Evolutionary conservation across 2,329 filamentous ascomycete species (phyloP).

Genomic region (Annulohypoxylon truncatum): DNA sequence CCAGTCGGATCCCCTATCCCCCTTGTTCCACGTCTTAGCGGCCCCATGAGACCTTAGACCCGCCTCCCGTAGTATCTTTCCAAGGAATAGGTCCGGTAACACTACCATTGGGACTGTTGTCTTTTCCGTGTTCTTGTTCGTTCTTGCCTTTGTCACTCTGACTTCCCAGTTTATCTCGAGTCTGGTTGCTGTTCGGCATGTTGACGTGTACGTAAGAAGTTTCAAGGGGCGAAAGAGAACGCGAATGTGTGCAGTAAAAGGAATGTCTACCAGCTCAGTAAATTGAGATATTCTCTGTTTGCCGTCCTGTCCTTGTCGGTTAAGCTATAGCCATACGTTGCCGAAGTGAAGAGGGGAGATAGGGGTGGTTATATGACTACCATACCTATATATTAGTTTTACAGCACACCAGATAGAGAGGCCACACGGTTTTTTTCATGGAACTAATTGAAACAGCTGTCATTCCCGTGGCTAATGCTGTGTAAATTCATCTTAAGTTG

Average conservation of each 20-base stretch:
- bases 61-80: constrained; percentile 9
- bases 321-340: too few relatives aligned
- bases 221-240: not conserved
- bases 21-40: not conserved
- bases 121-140: not conserved
- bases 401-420: too few relatives aligned
- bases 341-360: too few relatives aligned
- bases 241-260: not conserved
- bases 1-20: not conserved
- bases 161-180: not conserved
- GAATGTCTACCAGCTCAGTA: not conserved
- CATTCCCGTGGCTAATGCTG: too few relatives aligned
- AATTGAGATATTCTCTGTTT: not conserved
- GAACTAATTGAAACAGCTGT: too few relatives aligned
- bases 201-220: not conserved
- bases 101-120: not conserved
- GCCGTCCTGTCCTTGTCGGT: too few relatives aligned
- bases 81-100: not conserved
- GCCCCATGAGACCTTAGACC: constrained; percentile 14
- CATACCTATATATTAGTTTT: too few relatives aligned
- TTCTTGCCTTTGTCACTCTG: not conserved
- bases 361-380: too few relatives aligned
- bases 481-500: too few relatives aligned
- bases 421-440: too few relatives aligned
- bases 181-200: constrained; percentile 7